Evolutionary conservation across 2,329 filamentous ascomycete species (phyloP), one percentile per base, ranked within the genome.

Genomic region (Fusarium nelsonii): DNA sequence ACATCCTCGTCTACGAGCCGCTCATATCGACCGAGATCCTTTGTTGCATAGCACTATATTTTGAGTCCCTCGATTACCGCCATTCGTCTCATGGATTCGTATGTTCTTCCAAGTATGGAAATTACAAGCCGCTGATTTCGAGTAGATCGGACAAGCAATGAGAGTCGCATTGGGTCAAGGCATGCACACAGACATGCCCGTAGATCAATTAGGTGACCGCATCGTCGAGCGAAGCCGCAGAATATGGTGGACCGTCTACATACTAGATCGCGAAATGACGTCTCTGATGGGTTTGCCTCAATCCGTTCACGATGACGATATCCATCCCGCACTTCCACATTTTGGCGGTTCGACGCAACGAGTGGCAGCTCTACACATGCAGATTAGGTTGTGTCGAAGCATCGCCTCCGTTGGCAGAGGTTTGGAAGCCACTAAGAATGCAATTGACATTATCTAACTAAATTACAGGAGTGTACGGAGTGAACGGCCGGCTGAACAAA

Each of bases 191-290:
- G 79, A 85, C 30, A 84, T 87, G 83, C 81, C 80, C 0, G 75
- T 77, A 0, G 74, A 79, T 3, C 76, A 82, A 23, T 65, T 85
- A 0, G 81, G 81, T 1, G 78, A 81, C 1, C 62, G 70, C 0
- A 68, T 79, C 2, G 81, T 84, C 0, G 79, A 86, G 61, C 74
- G 85, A 51, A 83, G 81, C 52, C 82, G 84, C 2, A 81, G 80
- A 34, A 78, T 84, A 11, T 87, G 84, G 84, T 87, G 84, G 84
- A 87, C 85, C 0, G 78, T 85, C 0, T 86, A 85, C 40, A 78
- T 87, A 2, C 73, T 87, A 1, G 85, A 87, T 54, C 79, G 84
- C 4, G 81, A 87, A 65, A 85, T 87, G 80, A 84, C 84, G 2
- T 84, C 84, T 1, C 65, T 87, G 4, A 85, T 87, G 81, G 85